Conservation (phyloP, 345 rosid species). For the Chamaenerion angustifolium region DNA sequence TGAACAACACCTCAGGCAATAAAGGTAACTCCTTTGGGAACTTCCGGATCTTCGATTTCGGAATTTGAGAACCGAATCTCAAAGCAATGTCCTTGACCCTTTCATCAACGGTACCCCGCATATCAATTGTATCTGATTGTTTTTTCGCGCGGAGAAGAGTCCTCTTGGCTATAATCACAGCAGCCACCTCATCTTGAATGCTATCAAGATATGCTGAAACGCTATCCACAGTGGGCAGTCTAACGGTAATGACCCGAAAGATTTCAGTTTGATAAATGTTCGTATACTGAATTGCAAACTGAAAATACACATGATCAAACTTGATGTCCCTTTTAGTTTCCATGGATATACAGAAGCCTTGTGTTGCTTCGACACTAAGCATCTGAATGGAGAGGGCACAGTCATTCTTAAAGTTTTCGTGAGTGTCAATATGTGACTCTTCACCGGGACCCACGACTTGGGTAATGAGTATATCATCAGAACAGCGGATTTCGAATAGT, state of each 20-base stretch:
- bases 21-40: slow-evolving; percentile 76
- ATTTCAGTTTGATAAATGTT: slow-evolving; percentile 84
- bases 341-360: slow-evolving; percentile 78
- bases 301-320: slow-evolving; percentile 56
- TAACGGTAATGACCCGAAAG: slow-evolving; percentile 71
- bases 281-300: slow-evolving; percentile 65
- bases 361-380: slow-evolving; percentile 90
- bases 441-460: slow-evolving; percentile 98
- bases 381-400: slow-evolving; percentile 58
- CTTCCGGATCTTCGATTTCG: slow-evolving; percentile 64
- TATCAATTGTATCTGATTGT: slow-evolving; percentile 51
- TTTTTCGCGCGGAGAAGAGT: slow-evolving; percentile 63
- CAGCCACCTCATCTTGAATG: slow-evolving; percentile 74
- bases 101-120: slow-evolving; percentile 71
- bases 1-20: slow-evolving; percentile 79
- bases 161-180: slow-evolving; percentile 83
- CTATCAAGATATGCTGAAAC: slow-evolving; percentile 74
- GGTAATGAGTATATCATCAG: slow-evolving; percentile 77
- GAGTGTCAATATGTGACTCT: slow-evolving; percentile 69
- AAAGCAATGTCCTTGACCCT: slow-evolving; percentile 78
- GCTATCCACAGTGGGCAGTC: slow-evolving; percentile 74
- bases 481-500: slow-evolving; percentile 79
- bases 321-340: slow-evolving; percentile 76
- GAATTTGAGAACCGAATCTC: slow-evolving; percentile 68
- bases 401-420: slow-evolving; percentile 58